Base-by-base conservation (phyloP, 2,329 filamentous ascomycete genomes). In the Metarhizium brunneum region DNA sequence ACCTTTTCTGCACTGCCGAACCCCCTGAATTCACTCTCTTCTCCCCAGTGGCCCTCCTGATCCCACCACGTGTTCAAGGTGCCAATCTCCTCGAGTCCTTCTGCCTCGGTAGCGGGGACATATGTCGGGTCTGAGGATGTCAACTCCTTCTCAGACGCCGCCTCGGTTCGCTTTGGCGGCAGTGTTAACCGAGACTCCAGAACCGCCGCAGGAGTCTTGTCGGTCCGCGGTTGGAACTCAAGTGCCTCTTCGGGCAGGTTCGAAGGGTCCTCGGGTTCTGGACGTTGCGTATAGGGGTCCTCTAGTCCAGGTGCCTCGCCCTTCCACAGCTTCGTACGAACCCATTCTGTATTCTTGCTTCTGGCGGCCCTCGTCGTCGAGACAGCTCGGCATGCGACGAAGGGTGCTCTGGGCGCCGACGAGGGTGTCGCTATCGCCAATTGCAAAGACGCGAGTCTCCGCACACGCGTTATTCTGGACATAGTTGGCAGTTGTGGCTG, bases 51-150 rank as follows among this genome's bases (percentile, higher is more conserved):
- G n/a, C 71, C 71, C n/a, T 69, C 68, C 53, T 71, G 65, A 7
- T 81, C 73, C 80, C 80, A 84, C 80, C 80, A 84, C 30, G 67
- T 68, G 38, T 68, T 68, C 42, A 81, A 57, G 1, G 75, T 70
- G 45, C 73, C 74, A 13, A 82, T 73, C 52, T 74, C 69, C 58
- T 77, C 73, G 2, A 84, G 70, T 0, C 70, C 77, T 0, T 73
- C 69, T 7, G 71, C 70, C 4, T 67, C 68, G 14, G 68, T 67
- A 16, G 81, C 81, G 3, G 80, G 79, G 3, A 66, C 63, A 64
- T 83, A 84, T 7, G 62, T 64, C 11, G 70, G 63, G 36, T 71
- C 66, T 6, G 61, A 50, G 7, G 65, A 60, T 56, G 62, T 55
- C 7, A 66, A 20, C 48, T 70, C 69, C 55, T 65, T 60, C 64